Base-by-base conservation (phyloP, 106 monocot species). In the Dendrobium huoshanense region DNA sequence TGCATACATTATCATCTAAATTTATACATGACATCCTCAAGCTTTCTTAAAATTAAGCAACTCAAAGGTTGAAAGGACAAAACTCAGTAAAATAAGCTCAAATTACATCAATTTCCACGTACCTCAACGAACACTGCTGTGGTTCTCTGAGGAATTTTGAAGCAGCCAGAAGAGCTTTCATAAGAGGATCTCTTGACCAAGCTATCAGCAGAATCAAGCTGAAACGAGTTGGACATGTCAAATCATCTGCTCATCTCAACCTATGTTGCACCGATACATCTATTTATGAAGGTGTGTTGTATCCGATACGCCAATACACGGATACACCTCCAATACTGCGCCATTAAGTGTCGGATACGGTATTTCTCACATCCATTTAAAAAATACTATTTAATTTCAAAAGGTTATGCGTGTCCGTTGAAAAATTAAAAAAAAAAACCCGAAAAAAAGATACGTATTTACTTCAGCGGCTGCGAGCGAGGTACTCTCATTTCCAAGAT, bases 41-140 rank as follows among this genome's bases (percentile, higher is more conserved):
- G 10, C 22, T 22, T n/a, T 9, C 20, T 61, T 8, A 58, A 22
- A n/a, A 61, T 61, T n/a, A n/a, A 61, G 0, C 19, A 61, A 61
- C 22, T 61, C n/a, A 19, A 61, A 61, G 19, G 5, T 61, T 61
- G 20, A 22, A 61, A 61, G n/a, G n/a, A 61, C 8, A 22, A 61
- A 61, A 61, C 19, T 61, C n/a, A 1, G 20, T 22, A n/a, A 61
- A 61, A 25, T 0, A 68, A 13, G 68, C 68, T 68, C 1, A 68
- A 29, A 68, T 13, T 8, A 31, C 31, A 68, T 25, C 31, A 68
- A 68, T 13, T 68, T 25, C 31, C 25, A 20, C 93, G 85, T 7
- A 75, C 78, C 79, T 93, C 81, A 54, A 92, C 88, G 55, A 95
- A 95, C 5, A 95, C 95, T 8, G 92, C 79, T 27, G 91, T 89